Percentiles rank a stretch among this genome's conserved stretches.
These are phyloP conservation scores for Camelina hispida DNA, from an alignment of 345 rosid species.

Conservation along the genomic window DNA sequence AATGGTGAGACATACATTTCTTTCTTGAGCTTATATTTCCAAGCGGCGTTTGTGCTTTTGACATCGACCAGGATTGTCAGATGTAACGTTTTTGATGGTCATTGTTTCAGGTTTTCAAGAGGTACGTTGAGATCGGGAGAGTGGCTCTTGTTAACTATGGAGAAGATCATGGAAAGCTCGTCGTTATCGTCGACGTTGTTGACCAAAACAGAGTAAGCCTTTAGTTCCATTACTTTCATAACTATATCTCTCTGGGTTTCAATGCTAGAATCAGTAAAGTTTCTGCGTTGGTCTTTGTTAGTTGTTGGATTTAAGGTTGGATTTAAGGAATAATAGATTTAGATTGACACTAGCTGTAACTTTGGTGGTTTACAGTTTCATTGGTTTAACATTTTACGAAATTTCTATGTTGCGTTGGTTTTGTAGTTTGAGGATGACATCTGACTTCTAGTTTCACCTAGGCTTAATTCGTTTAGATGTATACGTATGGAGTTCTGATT, in stretches of 20 bases:
- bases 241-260: no score
- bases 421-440: neutral
- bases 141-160: conserved; percentile 93
- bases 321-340: no score
- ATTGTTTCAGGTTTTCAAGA: conserved; percentile 72
- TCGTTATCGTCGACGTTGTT: conserved; percentile 88
- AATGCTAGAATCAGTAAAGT: no score
- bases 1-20: conserved; percentile 34
- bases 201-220: conserved; percentile 77
- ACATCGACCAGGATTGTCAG: neutral
- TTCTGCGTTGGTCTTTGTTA: no score
- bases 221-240: neutral
- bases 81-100: neutral
- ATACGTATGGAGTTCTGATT: neutral
- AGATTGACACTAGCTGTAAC: no score
- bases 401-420: no score
- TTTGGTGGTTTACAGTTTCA: no score
- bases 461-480: neutral
- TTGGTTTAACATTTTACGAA: no score
- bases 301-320: no score
- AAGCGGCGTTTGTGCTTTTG: neutral
- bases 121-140: conserved; percentile 95
- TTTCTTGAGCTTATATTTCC: neutral
- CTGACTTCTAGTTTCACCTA: neutral
- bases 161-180: conserved; percentile 81